Conservation (phyloP, 768 basidiomycete species). For the Russula foetens region DNA sequence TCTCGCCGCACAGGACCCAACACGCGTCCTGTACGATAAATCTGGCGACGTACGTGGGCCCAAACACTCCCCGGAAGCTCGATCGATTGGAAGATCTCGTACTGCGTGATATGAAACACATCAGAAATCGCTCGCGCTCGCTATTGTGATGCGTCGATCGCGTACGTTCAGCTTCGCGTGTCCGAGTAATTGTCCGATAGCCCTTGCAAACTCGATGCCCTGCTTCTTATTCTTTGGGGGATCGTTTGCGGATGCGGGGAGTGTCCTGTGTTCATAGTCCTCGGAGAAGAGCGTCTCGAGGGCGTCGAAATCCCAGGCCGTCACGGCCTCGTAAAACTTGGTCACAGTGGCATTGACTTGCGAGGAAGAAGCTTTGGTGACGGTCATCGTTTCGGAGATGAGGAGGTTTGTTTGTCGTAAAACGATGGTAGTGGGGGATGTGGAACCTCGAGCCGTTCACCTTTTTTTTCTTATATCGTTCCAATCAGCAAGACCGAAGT, state of each 20-base stretch:
- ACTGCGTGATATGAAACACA: background rate
- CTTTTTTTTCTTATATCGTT: too few relatives aligned
- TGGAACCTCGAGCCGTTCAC: too few relatives aligned
- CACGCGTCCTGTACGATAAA: too few relatives aligned
- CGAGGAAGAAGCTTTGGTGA: background rate
- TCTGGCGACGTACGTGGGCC: constrained; percentile 7
- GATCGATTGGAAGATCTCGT: background rate
- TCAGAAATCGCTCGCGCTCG: too few relatives aligned
- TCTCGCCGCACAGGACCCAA: too few relatives aligned
- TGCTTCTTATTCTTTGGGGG: background rate
- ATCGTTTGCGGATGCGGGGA: background rate
- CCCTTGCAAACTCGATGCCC: background rate
- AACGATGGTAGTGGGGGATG: too few relatives aligned
- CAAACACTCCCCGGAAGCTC: background rate
- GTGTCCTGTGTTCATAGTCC: background rate
- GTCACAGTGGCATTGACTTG: constrained; percentile 3
- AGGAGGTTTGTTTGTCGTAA: too few relatives aligned
- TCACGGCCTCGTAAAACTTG: constrained; percentile 1
- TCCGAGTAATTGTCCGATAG: background rate
- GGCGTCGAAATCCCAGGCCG: background rate
- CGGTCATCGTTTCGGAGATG: too few relatives aligned
- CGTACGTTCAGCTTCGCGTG: background rate
- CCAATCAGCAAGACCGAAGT: too few relatives aligned
- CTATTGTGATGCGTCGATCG: too few relatives aligned
- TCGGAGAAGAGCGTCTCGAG: background rate